Conservation (phyloP, 2,329 filamentous ascomycete species). For the Parafenestella ontariensis region DNA sequence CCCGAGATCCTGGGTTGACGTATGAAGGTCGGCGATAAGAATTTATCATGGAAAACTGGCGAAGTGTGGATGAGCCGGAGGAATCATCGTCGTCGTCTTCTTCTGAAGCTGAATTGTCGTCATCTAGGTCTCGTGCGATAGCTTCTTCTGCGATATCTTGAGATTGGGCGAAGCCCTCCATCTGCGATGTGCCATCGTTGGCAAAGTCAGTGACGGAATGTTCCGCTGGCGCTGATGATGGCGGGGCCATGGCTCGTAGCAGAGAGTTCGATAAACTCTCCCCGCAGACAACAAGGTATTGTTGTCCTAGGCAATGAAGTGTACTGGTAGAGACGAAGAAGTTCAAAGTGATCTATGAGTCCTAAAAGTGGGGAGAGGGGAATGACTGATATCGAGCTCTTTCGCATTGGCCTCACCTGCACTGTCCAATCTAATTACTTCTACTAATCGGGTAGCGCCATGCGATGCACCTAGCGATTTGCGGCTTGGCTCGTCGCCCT, state of each 20-base stretch:
- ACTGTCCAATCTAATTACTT: constrained; percentile 17
- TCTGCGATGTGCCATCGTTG: constrained; percentile 37
- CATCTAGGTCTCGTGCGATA: constrained; percentile 48
- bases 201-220: constrained; percentile 24
- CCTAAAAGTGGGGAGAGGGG: constrained; percentile 16
- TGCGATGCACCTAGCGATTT: constrained; percentile 14
- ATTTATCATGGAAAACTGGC: constrained; percentile 61
- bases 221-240: constrained; percentile 8
- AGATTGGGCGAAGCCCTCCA: constrained; percentile 38
- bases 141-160: constrained; percentile 47
- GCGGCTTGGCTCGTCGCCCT: constrained; percentile 30
- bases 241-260: constrained; percentile 24
- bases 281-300: not conserved
- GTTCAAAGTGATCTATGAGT: constrained; percentile 4
- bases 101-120: constrained; percentile 62
- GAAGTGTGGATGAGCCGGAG: constrained; percentile 55
- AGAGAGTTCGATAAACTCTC: not conserved
- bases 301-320: not conserved
- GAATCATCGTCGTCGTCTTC: constrained; percentile 58
- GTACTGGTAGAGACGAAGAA: not conserved
- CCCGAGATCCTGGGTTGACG: constrained; percentile 74
- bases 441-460: constrained; percentile 25
- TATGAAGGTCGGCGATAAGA: constrained; percentile 80
- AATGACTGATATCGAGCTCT: constrained; percentile 13
- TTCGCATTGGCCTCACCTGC: constrained; percentile 11